Base-by-base conservation (phyloP, 1,139 yeast species). In the Kodamaea suecica region DNA sequence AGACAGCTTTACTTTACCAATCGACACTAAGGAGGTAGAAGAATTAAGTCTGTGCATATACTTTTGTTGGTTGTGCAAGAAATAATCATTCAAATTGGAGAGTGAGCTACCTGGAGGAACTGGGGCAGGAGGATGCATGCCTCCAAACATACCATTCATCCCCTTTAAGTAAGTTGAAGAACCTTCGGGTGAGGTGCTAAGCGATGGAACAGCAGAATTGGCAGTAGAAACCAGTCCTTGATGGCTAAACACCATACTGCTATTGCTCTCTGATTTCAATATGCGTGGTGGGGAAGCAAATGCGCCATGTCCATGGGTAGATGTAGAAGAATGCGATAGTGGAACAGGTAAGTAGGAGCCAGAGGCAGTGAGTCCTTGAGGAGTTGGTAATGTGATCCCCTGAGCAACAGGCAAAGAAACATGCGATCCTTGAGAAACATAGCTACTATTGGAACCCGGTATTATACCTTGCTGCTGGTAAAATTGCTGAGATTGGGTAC, bases 171-270 rank as follows among this genome's bases (percentile, higher is more conserved):
- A 47, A 19, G 48, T 36, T n/a, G 43, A 33, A 8, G 40, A 31
- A 25, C 38, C 37, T 30, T 62, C 69, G 4, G 70, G 70, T 3
- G 65, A 56, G 2, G 70, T 63, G 37, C 64, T 56, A 17, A 65
- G 49, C 2, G 65, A 57, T 26, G 53, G 62, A 31, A 46, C 36
- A 3, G 54, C 52, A 27, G 57, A 49, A 33, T 50, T 55, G 19
- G 49, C 44, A 13, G 58, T 47, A 14, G 57, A 47, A 5, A 41
- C 33, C 29, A 46, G 41, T 11, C 50, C 49, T 4, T 45, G 34
- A 10, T 45, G 43, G 45, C 50, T 33, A 49, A 55, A 46, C 35
- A 54, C 15, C 30, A 31, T 38, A 17, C 49, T 52, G 41, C 49
- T 45, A 27, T 50, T 50, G 6, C 57, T 44, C 8, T 19, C 21